Percentiles rank a stretch among this genome's conserved stretches.
These are phyloP conservation scores for Xylariaceae sp. DNA, from an alignment of 2,329 filamentous ascomycete species.

Conservation along the genomic window DNA sequence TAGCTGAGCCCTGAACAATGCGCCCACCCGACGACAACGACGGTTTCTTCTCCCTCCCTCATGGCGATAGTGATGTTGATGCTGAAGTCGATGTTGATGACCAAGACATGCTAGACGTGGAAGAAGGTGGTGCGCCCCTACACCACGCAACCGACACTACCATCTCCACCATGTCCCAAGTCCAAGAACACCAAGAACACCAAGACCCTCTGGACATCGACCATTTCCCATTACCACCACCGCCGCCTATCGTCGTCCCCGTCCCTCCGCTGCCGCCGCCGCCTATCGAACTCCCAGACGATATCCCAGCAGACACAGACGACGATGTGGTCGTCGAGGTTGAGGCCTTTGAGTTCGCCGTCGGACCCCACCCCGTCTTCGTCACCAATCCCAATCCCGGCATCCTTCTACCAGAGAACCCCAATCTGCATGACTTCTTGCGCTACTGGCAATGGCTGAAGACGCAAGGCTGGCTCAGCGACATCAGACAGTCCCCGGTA, in stretches of 20 bases:
- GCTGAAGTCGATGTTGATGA: conserved; percentile 16
- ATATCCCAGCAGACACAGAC: neutral
- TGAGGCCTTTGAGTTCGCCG: conserved; percentile 3
- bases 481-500: conserved; percentile 16
- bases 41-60: too few species aligned
- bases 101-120: conserved; percentile 23
- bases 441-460: conserved; percentile 41
- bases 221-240: too few species aligned
- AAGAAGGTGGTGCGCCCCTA: conserved; percentile 27
- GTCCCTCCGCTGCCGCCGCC: conserved; percentile 5
- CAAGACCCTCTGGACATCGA: conserved; percentile 13
- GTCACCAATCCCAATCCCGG: conserved; percentile 32
- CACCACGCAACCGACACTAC: conserved; percentile 7
- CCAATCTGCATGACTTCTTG: conserved; percentile 48
- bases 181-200: neutral
- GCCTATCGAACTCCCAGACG: neutral
- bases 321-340: conserved; percentile 1
- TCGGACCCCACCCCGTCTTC: conserved; percentile 26
- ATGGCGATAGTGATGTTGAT: too few species aligned
- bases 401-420: conserved; percentile 46
- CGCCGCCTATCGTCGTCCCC: conserved; percentile 8
- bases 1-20: too few species aligned
- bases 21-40: conserved; percentile 3
- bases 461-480: conserved; percentile 3
- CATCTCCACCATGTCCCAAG: neutral